These are phyloP conservation scores for Podospora bellae-mahoneyi DNA, from an alignment of 495 filamentous ascomycete species.

Conservation along the genomic window DNA sequence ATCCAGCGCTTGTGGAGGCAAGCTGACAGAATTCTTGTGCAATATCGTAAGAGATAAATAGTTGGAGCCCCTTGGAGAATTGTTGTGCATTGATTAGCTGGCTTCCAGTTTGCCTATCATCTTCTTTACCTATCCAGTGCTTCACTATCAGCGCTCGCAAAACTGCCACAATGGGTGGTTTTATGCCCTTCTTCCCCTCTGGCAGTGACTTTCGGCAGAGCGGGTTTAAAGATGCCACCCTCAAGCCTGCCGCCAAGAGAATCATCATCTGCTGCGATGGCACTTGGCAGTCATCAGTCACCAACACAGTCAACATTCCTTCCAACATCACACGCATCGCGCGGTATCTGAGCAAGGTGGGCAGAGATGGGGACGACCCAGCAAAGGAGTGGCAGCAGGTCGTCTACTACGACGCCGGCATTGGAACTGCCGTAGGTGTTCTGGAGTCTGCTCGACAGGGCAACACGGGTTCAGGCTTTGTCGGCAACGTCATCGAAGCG, in stretches of 20 bases:
- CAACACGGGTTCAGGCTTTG: not conserved
- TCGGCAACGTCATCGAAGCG: conserved; percentile 50
- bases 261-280: conserved; percentile 28
- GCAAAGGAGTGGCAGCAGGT: conserved; percentile 18
- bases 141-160: not conserved
- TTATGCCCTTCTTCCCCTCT: not conserved
- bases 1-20: not conserved
- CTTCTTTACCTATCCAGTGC: not conserved
- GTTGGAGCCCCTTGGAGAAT: too few relatives aligned
- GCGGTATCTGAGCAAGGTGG: conserved; percentile 1
- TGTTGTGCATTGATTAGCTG: too few relatives aligned
- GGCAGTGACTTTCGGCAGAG: conserved; percentile 2
- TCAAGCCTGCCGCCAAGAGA: conserved; percentile 16
- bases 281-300: conserved; percentile 20
- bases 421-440: not conserved
- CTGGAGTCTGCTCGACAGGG: not conserved
- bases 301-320: conserved; percentile 15
- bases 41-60: not conserved
- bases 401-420: conserved; percentile 27
- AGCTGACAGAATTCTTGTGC: not conserved
- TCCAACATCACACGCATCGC: conserved; percentile 21
- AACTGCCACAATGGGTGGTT: not conserved
- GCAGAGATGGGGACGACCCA: not conserved
- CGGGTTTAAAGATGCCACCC: conserved; percentile 7
- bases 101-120: not conserved